These are phyloP conservation scores for Striga asiatica DNA, from an alignment of 257 asterid species.

Conservation along the genomic window DNA sequence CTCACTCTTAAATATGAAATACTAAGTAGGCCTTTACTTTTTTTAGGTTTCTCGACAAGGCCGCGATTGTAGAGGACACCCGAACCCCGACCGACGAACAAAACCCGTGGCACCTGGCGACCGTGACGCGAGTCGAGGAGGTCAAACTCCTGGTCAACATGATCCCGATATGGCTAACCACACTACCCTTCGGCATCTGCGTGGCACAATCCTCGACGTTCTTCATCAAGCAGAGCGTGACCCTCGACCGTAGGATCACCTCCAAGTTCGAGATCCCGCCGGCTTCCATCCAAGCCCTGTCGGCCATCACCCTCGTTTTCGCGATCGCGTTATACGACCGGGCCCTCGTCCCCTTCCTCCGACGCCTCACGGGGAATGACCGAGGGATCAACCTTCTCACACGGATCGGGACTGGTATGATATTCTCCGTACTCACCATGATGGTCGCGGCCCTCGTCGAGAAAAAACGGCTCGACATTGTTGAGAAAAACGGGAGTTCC, in stretches of 20 bases:
- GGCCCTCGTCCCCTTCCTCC: conserved; percentile 42
- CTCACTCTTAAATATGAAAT: no score
- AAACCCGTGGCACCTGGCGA: conserved; percentile 48
- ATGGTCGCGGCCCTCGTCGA: conserved; percentile 60
- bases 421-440: conserved; percentile 43
- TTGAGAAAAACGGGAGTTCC: conserved; percentile 11
- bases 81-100: conserved; percentile 5
- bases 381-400: conserved; percentile 56
- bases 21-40: no score
- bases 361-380: conserved; percentile 42
- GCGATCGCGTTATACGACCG: conserved; percentile 41
- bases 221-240: conserved; percentile 62
- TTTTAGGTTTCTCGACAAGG: conserved; percentile 65
- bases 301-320: conserved; percentile 47
- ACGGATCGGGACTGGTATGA: conserved; percentile 75
- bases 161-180: conserved; percentile 71
- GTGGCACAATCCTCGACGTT: conserved; percentile 61
- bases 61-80: conserved; percentile 46
- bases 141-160: conserved; percentile 50
- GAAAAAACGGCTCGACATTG: conserved; percentile 31
- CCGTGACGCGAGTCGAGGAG: conserved; percentile 64
- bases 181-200: conserved; percentile 61
- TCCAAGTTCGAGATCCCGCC: conserved; percentile 44
- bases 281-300: conserved; percentile 43
- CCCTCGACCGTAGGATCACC: conserved; percentile 32